Evolutionary conservation across 768 basidiomycete species (phyloP).

Genomic region (Termitomyces bulborhizus): DNA sequence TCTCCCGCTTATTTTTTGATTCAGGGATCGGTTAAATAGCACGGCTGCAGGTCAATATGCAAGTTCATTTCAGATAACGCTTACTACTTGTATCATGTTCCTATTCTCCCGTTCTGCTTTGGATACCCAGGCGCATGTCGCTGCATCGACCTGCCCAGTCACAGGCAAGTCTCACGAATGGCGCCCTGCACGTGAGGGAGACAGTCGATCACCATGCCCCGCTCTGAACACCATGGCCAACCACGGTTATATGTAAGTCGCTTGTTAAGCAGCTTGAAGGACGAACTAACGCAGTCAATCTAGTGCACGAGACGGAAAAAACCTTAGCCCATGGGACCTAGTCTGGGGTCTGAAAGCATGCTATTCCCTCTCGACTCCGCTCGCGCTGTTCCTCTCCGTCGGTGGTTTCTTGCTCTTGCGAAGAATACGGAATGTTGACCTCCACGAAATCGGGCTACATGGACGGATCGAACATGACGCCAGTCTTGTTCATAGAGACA

Average conservation of each 20-base stretch:
- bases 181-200: conserved; percentile 39
- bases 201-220: conserved; percentile 64
- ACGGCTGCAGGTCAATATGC: background rate
- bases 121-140: background rate
- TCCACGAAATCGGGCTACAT: background rate
- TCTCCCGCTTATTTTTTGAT: too few species aligned
- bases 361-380: background rate
- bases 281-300: background rate
- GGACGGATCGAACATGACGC: background rate
- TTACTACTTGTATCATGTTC: background rate
- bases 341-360: background rate
- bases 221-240: conserved; percentile 73
- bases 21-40: background rate
- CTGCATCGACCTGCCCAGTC: background rate
- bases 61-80: background rate
- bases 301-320: background rate
- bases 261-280: too few species aligned
- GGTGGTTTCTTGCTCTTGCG: background rate
- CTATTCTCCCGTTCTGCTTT: background rate
- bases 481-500: background rate
- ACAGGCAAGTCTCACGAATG: conserved; percentile 26
- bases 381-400: background rate
- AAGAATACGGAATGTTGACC: background rate
- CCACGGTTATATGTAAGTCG: conserved; percentile 24
- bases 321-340: background rate